These are phyloP conservation scores for Aspergillus cristatus DNA, from an alignment of 495 filamentous ascomycete species.

Conservation along the genomic window DNA sequence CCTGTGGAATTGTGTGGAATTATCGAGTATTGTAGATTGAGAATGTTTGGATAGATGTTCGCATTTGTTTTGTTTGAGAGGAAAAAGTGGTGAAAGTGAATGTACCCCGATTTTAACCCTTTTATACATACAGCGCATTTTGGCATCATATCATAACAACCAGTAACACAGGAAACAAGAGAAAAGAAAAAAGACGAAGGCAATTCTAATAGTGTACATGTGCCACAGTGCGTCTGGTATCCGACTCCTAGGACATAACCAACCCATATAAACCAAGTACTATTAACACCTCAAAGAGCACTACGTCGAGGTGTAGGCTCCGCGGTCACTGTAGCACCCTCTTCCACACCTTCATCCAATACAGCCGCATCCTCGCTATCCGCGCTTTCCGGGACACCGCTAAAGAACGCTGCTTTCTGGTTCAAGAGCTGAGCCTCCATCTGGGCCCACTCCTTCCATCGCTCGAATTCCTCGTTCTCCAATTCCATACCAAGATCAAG, in stretches of 20 bases:
- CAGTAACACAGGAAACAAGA: slow-evolving; percentile 1
- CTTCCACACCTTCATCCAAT: slow-evolving; percentile 2
- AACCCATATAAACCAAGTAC: background rate
- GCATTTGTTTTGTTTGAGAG: no score
- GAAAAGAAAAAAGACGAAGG: slow-evolving; percentile 3
- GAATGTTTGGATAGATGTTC: no score
- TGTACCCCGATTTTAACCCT: no score
- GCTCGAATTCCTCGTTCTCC: slow-evolving; percentile 67
- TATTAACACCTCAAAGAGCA: background rate
- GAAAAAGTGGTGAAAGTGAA: no score
- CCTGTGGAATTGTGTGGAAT: no score
- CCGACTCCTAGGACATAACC: background rate
- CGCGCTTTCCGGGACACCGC: slow-evolving; percentile 24
- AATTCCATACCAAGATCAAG: slow-evolving; percentile 72
- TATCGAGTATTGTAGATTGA: no score
- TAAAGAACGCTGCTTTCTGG: slow-evolving; percentile 29
- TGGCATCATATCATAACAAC: no score
- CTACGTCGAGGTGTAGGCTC: no score
- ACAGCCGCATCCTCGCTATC: slow-evolving; percentile 8
- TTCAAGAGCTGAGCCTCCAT: slow-evolving; percentile 34
- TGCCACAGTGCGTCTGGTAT: slow-evolving; percentile 4
- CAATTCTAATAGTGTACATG: slow-evolving; percentile 28
- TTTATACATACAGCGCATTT: no score
- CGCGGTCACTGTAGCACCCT: no score
- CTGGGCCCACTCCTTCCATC: slow-evolving; percentile 75